Evolutionary conservation across 176 grass and related monocot genomes (phyloP), one percentile per base, ranked within the genome.

Genomic region (Musa itinerans): DNA sequence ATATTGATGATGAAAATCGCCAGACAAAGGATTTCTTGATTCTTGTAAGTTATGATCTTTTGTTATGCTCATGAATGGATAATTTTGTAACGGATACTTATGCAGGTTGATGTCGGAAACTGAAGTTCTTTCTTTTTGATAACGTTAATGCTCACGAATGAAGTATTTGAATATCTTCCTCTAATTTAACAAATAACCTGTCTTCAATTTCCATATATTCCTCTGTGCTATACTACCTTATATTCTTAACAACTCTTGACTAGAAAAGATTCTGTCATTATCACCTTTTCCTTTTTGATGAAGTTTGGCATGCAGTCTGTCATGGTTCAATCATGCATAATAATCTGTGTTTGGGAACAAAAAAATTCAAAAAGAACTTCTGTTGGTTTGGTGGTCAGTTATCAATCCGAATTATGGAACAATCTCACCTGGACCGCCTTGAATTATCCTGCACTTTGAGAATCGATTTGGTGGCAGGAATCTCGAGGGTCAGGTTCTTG

Each of bases 21-120:
- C 80, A 22, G 63, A 99, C 88, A 48, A 87, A 94, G 1, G 91
- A 99, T 76, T 99, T 92, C 70, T 91, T 99, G 73, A 88, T 99
- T 82, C 95, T 99, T 85, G 95, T 99, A 92, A 87, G 84, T 80
- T 77, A 48, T 52, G 10, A 20, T 51, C 10, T 52, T 10, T 20
- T 52, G 19, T 77, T 26, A 24, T 53, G 14, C 13, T 11, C 51
- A 52, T 21, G 16, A 20, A 51, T 20, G 34, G 34, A 43, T 43
- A 0, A 43, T 6, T 43, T 43, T 43, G 34, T 6, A 43, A 43
- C 6, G 34, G 34, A 43, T 43, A 43, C 34, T 43, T 6, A 43
- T 3, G 21, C 21, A 12, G 22, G 20, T 12, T 65, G 21, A 24
- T 10, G 48, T 20, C 51, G 52, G 68, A 71, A 71, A 71, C 69